A percentile compares a stretch with the other conserved stretches of the same genome.
Evolutionary conservation across 352 stramenopile genomes (phyloP).

Genomic region (Globisporangium solare): DNA sequence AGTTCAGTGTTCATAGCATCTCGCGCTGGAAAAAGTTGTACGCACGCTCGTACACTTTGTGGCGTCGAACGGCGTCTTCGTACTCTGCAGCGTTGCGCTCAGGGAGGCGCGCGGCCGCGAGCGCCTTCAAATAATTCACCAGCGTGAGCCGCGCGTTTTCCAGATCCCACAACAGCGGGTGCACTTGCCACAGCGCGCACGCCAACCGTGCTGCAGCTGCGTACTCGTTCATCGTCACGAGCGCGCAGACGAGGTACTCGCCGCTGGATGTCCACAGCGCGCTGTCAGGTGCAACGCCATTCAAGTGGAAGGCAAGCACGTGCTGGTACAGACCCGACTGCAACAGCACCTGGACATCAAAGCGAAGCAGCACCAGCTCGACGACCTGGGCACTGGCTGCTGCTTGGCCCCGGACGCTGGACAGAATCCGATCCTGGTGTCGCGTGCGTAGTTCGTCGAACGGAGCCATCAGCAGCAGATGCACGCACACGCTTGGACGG

Average conservation of each 20-base stretch:
- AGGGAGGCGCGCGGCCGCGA: conserved; percentile 15
- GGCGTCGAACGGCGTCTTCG: conserved; percentile 15
- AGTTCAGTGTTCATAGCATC: conserved; percentile 8
- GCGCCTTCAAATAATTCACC: conserved; percentile 39
- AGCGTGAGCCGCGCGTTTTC: conserved; percentile 61
- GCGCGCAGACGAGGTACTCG: conserved; percentile 59
- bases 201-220: conserved; percentile 45
- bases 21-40: conserved; percentile 21
- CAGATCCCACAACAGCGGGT: conserved; percentile 65
- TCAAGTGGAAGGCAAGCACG: conserved; percentile 25
- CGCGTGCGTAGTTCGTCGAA: conserved; percentile 43
- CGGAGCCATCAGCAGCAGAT: conserved; percentile 56
- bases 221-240: conserved; percentile 44
- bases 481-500: conserved; percentile 28
- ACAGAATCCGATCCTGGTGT: conserved; percentile 28
- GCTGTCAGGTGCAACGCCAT: neutral
- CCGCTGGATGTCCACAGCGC: conserved; percentile 52
- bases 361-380: conserved; percentile 59
- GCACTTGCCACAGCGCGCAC: conserved; percentile 46
- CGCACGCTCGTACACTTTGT: conserved; percentile 28
- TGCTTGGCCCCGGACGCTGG: conserved; percentile 3
- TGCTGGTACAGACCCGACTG: conserved; percentile 33
- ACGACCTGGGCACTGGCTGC: conserved; percentile 6
- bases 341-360: conserved; percentile 41
- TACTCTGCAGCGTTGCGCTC: neutral